These are phyloP conservation scores for Erysimum cheiranthoides DNA, from an alignment of 345 rosid species.

Conservation along the genomic window DNA sequence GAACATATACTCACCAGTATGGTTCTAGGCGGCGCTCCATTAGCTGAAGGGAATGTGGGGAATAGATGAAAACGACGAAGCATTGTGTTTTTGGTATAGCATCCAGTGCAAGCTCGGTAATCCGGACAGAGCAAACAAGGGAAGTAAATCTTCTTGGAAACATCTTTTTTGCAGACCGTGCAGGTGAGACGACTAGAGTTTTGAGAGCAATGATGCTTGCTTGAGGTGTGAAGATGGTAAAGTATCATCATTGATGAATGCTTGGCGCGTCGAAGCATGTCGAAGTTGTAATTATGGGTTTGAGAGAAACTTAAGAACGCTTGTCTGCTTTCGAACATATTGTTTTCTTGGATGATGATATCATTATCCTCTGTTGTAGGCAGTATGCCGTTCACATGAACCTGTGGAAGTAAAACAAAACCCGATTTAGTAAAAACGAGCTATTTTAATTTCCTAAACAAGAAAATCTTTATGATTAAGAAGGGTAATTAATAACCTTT, in stretches of 20 bases:
- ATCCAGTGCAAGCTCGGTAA: slow-evolving; percentile 50
- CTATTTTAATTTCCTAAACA: not conserved
- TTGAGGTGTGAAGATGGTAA: slow-evolving; percentile 55
- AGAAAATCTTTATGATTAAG: slow-evolving; percentile 6
- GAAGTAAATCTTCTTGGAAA: slow-evolving; percentile 39
- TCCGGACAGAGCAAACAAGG: slow-evolving; percentile 48
- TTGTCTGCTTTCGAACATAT: slow-evolving; percentile 60
- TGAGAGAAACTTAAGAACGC: slow-evolving; percentile 63
- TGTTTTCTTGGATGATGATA: slow-evolving; percentile 40
- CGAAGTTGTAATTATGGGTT: slow-evolving; percentile 59
- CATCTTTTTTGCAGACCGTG: slow-evolving; percentile 51
- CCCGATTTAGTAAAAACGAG: not conserved
- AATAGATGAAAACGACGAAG: slow-evolving; percentile 38
- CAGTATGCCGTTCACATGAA: slow-evolving; percentile 49
- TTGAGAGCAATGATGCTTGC: slow-evolving; percentile 8
- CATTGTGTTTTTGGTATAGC: slow-evolving; percentile 40
- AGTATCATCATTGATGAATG: slow-evolving; percentile 82
- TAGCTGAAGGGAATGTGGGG: slow-evolving; percentile 8
- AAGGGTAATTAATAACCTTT: slow-evolving; percentile 46
- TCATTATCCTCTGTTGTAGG: slow-evolving; percentile 61
- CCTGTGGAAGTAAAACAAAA: slow-evolving; percentile 46
- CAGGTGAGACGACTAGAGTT: slow-evolving; percentile 38
- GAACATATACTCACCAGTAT: slow-evolving; percentile 22
- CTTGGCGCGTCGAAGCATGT: slow-evolving; percentile 75
- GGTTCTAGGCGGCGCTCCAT: slow-evolving; percentile 14